Conservation (phyloP, 257 asterid species). For the Forsythia viridissima region DNA sequence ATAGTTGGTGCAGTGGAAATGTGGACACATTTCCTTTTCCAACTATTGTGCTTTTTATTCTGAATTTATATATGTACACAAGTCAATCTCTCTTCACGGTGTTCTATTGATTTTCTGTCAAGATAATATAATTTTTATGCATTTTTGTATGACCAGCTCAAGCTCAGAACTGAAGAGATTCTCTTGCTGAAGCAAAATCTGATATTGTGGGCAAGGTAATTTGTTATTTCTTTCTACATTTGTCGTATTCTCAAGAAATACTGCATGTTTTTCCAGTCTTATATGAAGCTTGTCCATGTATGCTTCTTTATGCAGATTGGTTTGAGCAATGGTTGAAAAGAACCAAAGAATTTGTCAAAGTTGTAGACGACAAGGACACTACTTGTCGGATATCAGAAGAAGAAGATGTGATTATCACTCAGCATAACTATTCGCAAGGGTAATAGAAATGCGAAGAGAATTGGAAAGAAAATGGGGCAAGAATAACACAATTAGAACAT, state of each 20-base stretch:
- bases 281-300: conserved; percentile 2
- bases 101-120: neutral
- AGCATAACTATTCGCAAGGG: no score
- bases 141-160: conserved; percentile 82
- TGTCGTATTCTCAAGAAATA: neutral
- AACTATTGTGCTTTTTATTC: neutral
- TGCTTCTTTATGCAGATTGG: conserved; percentile 63
- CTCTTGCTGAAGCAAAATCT: conserved; percentile 74
- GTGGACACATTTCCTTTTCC: neutral
- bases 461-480: no score
- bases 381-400: no score
- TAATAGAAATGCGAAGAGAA: no score
- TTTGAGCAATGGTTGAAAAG: conserved; percentile 69
- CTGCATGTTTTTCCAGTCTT: neutral
- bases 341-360: no score
- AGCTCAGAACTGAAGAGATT: conserved; percentile 92
- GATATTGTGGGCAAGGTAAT: conserved; percentile 85
- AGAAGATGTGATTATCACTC: no score
- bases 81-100: neutral
- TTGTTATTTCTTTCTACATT: neutral
- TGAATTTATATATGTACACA: neutral
- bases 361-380: no score
- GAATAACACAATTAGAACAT: no score
- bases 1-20: neutral
- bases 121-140: neutral